These are phyloP conservation scores for Mangifera indica DNA, from an alignment of 345 rosid species.

Conservation along the genomic window DNA sequence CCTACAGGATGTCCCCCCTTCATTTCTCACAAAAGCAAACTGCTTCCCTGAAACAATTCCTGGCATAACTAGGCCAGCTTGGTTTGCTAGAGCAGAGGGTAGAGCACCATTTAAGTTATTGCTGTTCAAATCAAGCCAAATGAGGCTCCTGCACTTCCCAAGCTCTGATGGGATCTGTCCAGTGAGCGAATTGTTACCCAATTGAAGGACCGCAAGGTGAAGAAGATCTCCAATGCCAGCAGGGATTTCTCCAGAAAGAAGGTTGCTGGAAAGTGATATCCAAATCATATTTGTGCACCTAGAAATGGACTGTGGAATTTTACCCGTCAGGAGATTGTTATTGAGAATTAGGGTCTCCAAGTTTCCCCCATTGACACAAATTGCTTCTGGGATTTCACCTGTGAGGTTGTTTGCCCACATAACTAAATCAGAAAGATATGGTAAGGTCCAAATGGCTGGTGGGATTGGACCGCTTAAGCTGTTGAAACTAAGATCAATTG, in stretches of 20 bases:
- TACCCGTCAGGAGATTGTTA: conserved; percentile 74
- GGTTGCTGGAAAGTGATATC: conserved; percentile 88
- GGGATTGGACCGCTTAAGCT: conserved; percentile 67
- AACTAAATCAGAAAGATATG: conserved; percentile 67
- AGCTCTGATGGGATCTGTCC: conserved; percentile 75
- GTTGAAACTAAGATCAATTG: conserved; percentile 90
- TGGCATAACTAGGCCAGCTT: conserved; percentile 68
- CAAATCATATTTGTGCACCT: conserved; percentile 82
- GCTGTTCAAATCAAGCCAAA: conserved; percentile 97
- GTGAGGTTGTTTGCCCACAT: conserved; percentile 97
- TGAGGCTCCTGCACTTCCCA: conserved; percentile 72
- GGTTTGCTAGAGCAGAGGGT: conserved; percentile 63
- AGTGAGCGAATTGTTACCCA: conserved; percentile 81
- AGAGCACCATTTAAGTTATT: conserved; percentile 59
- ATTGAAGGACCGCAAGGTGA: conserved; percentile 72
- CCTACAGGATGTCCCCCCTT: conserved; percentile 92
- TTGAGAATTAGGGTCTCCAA: conserved; percentile 82
- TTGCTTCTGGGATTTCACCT: conserved; percentile 70
- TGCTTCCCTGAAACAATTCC: conserved; percentile 89
- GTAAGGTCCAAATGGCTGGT: conserved; percentile 62
- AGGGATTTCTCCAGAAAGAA: conserved; percentile 69
- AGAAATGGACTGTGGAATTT: conserved; percentile 67
- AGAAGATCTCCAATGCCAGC: conserved; percentile 58
- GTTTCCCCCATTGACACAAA: conserved; percentile 73
- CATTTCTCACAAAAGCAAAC: conserved; percentile 91